A percentile compares a stretch with the other conserved stretches of the same genome.
Evolutionary conservation across 805 yeast genomes (phyloP).

Genomic region (Jamesozyma jinghongensis): DNA sequence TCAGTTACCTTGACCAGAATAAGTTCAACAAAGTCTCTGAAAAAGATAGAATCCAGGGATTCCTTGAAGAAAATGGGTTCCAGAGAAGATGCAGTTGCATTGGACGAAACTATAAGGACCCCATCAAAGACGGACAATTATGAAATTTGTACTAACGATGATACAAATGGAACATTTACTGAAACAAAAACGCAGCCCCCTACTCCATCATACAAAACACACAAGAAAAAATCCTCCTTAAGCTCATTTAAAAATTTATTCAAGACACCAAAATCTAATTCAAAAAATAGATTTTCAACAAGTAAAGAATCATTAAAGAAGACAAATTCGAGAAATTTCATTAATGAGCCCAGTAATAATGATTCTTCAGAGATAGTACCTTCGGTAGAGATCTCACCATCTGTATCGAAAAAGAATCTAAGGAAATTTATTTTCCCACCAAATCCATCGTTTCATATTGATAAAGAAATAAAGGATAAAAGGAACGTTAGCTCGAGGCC

Average conservation of each 20-base stretch:
- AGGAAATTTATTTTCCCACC: slow-evolving; percentile 13
- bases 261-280: slow-evolving; percentile 20
- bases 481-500: neutral
- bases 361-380: neutral
- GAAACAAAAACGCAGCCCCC: slow-evolving; percentile 2
- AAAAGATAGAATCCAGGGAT: too few species aligned
- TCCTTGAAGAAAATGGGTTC: too few species aligned
- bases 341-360: neutral
- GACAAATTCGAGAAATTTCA: neutral
- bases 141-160: neutral
- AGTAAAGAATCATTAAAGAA: neutral
- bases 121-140: too few species aligned
- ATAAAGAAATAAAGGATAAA: neutral
- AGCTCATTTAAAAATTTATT: slow-evolving; percentile 26
- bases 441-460: slow-evolving; percentile 12
- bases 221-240: slow-evolving; percentile 24
- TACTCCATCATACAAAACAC: slow-evolving; percentile 11
- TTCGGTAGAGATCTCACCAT: slow-evolving; percentile 4
- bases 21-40: too few species aligned
- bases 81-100: too few species aligned
- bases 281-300: neutral
- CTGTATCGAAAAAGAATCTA: slow-evolving; percentile 2
- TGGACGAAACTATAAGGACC: too few species aligned
- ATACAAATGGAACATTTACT: too few species aligned
- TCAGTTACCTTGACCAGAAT: neutral